A percentile compares a stretch with the other conserved stretches of the same genome.
These are phyloP conservation scores for Tinospora cordifolia DNA, from an alignment of 164 flowering plant species.

Conservation along the genomic window DNA sequence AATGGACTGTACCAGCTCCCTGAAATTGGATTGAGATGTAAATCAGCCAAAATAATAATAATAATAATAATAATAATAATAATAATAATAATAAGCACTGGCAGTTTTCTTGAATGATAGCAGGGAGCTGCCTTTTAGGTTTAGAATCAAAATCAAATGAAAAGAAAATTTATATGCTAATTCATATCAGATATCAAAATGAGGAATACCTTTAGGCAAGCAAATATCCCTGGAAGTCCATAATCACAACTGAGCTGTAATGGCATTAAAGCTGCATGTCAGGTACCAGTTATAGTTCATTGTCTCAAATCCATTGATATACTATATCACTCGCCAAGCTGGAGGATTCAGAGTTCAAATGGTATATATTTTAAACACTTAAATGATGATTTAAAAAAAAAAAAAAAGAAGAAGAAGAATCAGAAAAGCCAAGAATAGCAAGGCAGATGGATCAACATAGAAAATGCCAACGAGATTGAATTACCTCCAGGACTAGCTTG, in stretches of 20 bases:
- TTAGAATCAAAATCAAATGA: no score
- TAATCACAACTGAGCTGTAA: constrained; percentile 78
- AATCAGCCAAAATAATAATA: neutral
- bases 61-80: no score
- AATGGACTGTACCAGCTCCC: constrained; percentile 81
- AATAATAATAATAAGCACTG: no score
- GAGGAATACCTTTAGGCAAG: constrained; percentile 77
- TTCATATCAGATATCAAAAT: no score
- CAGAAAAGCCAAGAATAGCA: no score
- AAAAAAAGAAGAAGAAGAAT: no score
- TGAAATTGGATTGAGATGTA: constrained; percentile 21
- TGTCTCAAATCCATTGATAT: neutral
- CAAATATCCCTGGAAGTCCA: constrained; percentile 92
- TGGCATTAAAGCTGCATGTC: neutral
- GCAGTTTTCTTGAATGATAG: neutral
- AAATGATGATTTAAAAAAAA: no score
- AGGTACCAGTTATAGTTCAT: neutral
- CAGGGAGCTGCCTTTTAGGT: no score
- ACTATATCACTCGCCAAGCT: no score
- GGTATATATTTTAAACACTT: no score
- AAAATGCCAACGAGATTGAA: neutral
- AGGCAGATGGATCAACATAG: neutral
- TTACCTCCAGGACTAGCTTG: constrained; percentile 83
- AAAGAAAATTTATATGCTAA: no score
- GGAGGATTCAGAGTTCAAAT: no score